These are phyloP conservation scores for Trifolium dubium DNA, from an alignment of 306 rosid genomes.

Conservation along the genomic window DNA sequence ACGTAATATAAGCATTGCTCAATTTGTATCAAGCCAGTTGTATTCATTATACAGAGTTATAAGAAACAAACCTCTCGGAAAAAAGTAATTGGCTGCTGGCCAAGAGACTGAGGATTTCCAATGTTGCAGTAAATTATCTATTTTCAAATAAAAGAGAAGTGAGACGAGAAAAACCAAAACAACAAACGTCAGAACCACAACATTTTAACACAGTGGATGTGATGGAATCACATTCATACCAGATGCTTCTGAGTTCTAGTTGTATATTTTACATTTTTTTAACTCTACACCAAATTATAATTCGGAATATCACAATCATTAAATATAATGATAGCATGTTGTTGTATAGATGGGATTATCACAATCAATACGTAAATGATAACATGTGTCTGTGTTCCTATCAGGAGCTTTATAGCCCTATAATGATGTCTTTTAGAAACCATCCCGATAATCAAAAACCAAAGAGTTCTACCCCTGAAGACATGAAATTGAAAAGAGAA, in stretches of 20 bases:
- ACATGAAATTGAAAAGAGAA: conserved; percentile 20
- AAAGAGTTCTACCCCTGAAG: conserved; percentile 21
- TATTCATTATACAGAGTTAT: conserved; percentile 33
- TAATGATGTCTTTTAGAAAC: neutral
- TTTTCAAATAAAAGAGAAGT: conserved; percentile 36
- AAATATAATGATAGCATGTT: neutral
- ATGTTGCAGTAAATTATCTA: conserved; percentile 94
- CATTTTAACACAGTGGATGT: neutral
- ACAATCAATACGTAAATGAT: too few relatives aligned
- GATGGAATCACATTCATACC: neutral
- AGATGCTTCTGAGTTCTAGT: neutral
- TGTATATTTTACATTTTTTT: neutral
- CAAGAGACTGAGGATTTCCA: conserved; percentile 96
- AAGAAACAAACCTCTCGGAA: conserved; percentile 86
- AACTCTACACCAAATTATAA: neutral
- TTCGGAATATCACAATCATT: neutral
- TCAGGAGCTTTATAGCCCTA: neutral
- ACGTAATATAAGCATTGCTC: conserved; percentile 15
- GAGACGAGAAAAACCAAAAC: conserved; percentile 10
- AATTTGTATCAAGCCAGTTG: neutral
- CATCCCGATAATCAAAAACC: conserved; percentile 1
- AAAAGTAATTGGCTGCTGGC: conserved; percentile 79
- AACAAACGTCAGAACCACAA: neutral
- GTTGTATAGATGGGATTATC: neutral
- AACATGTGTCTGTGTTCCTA: too few relatives aligned